Conservation (phyloP, 371 early-diverging fungal genomes). For the Mortierella sp. region DNA sequence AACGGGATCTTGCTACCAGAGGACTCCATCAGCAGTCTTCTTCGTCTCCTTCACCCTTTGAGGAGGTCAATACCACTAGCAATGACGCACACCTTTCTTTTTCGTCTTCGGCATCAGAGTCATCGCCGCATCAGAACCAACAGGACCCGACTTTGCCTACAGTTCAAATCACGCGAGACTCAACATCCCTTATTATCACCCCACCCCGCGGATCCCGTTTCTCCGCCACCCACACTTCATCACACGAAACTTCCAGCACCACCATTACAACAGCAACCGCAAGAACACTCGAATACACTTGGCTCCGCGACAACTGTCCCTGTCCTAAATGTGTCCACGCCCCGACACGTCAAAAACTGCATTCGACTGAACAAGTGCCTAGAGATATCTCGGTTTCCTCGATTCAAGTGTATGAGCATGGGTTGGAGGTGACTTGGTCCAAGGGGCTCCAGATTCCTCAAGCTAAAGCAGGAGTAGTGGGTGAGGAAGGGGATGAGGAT, state of each 20-base stretch:
- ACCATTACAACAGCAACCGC: too few relatives aligned
- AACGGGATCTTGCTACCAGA: neutral
- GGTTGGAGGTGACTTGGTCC: slow-evolving; percentile 41
- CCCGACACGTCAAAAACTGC: slow-evolving; percentile 79
- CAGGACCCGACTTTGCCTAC: slow-evolving; percentile 3
- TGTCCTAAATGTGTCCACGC: slow-evolving; percentile 81
- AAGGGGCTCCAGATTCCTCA: slow-evolving; percentile 4
- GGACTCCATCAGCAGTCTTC: neutral
- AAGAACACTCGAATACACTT: slow-evolving; percentile 44
- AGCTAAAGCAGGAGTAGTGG: neutral
- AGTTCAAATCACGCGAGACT: slow-evolving; percentile 15
- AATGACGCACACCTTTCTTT: neutral
- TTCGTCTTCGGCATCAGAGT: neutral
- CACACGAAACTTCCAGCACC: too few relatives aligned
- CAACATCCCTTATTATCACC: slow-evolving; percentile 15
- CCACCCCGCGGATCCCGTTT: neutral
- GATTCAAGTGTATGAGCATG: slow-evolving; percentile 50
- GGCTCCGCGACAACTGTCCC: slow-evolving; percentile 86
- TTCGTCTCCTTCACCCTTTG: neutral
- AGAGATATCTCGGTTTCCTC: slow-evolving; percentile 56
- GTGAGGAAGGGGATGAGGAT: slow-evolving; percentile 2
- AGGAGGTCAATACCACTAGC: neutral
- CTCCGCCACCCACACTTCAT: neutral
- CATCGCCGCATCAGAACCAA: too few relatives aligned
- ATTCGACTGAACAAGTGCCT: slow-evolving; percentile 78